Conservation (phyloP, 2,329 filamentous ascomycete genomes). For the Verticillium zaregamsianum region DNA sequence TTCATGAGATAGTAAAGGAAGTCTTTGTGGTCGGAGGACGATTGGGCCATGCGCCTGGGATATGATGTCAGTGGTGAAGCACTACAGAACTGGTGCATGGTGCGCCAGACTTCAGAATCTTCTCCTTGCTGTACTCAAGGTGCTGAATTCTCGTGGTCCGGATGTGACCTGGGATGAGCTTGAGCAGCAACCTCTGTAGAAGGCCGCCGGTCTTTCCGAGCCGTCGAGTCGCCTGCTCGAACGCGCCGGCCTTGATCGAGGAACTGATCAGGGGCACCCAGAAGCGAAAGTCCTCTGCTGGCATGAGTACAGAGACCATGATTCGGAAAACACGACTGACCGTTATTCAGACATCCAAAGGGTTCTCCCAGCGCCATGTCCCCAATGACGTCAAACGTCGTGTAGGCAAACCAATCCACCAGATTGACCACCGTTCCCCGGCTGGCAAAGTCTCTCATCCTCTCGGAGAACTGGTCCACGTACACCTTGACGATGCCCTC, state of each 20-base stretch:
- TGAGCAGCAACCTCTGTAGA: neutral
- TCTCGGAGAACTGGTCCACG: slow-evolving; percentile 3
- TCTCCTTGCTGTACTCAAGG: slow-evolving; percentile 1
- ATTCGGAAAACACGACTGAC: neutral
- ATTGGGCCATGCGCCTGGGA: neutral
- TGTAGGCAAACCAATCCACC: slow-evolving; percentile 29
- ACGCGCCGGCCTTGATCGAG: slow-evolving; percentile 5
- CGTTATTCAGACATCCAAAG: slow-evolving; percentile 31
- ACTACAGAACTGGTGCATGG: neutral
- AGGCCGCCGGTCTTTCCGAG: slow-evolving; percentile 1
- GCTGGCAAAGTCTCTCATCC: slow-evolving; percentile 4
- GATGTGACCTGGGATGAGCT: neutral
- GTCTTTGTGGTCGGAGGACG: slow-evolving; percentile 1
- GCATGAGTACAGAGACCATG: too few relatives aligned
- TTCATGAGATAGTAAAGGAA: slow-evolving; percentile 2
- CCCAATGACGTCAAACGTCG: slow-evolving; percentile 38
- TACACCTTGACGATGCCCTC: slow-evolving; percentile 7
- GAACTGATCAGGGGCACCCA: slow-evolving; percentile 6
- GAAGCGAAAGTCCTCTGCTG: slow-evolving; percentile 3
- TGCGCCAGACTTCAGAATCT: neutral
- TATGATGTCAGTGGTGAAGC: neutral
- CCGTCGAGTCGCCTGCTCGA: slow-evolving; percentile 4
- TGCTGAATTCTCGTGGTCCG: slow-evolving; percentile 5
- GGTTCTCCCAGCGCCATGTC: slow-evolving; percentile 43
- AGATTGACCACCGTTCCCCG: slow-evolving; percentile 15